Percentiles rank a stretch among this genome's conserved stretches.
These are phyloP conservation scores for Helicocarpus griseus DNA, from an alignment of 2,329 filamentous ascomycete genomes.

Conservation along the genomic window DNA sequence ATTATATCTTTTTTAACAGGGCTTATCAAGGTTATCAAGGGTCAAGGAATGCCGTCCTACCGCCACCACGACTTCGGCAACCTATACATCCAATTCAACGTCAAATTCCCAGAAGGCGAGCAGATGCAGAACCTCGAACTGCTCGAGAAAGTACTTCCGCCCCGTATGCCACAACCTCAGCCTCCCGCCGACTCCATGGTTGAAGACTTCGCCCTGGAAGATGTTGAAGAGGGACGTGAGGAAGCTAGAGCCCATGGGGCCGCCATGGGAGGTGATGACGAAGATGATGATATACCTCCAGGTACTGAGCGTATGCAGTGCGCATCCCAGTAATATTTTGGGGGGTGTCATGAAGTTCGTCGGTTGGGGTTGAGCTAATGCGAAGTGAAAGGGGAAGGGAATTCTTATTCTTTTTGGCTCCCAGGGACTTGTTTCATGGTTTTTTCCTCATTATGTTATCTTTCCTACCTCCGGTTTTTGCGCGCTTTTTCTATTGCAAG, in stretches of 20 bases:
- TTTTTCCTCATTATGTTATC: background rate
- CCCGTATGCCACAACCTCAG: constrained; percentile 52
- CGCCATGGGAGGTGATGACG: constrained; percentile 65
- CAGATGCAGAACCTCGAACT: constrained; percentile 61
- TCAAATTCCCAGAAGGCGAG: constrained; percentile 85
- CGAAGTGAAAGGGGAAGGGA: background rate
- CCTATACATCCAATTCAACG: constrained; percentile 92
- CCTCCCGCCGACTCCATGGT: constrained; percentile 82
- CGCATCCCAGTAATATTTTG: constrained; percentile 38
- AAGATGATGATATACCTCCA: constrained; percentile 42
- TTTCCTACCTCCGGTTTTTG: background rate
- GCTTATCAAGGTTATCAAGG: constrained; percentile 84
- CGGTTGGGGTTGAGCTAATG: background rate
- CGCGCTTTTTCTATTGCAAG: background rate
- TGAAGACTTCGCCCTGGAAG: constrained; percentile 79
- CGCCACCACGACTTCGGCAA: constrained; percentile 94
- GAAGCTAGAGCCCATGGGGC: constrained; percentile 60
- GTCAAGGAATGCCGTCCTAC: constrained; percentile 94
- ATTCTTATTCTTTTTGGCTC: background rate
- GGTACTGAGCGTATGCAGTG: constrained; percentile 44
- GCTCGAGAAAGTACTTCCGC: constrained; percentile 76
- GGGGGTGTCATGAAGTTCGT: background rate
- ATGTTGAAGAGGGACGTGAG: constrained; percentile 62
- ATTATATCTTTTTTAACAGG: constrained; percentile 42
- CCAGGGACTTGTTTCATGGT: too few species aligned